phyloP scores from a whole-genome alignment of 805 yeast genomes.

The Nakazawaea anatomiae region DNA sequence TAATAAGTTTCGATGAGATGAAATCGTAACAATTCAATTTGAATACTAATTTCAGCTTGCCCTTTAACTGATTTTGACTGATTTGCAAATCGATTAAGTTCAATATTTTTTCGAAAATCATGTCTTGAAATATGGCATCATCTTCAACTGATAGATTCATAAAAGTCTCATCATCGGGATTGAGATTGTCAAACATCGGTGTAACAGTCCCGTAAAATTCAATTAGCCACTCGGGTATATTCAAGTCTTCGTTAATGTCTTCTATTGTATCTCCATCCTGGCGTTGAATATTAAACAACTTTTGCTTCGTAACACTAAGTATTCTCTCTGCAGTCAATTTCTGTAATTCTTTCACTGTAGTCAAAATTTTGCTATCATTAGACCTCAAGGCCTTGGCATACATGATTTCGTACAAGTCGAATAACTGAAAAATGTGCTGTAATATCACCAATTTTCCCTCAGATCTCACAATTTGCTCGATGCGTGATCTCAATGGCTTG shows the following conservation, averaged over 20 bases:
- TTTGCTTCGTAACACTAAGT: constrained; percentile 31
- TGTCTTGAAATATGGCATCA: constrained; percentile 29
- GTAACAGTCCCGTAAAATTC: constrained; percentile 59
- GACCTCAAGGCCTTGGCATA: constrained; percentile 38
- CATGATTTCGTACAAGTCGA: constrained; percentile 69
- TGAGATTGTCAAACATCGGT: constrained; percentile 44
- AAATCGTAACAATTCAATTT: constrained; percentile 57
- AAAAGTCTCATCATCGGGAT: constrained; percentile 27
- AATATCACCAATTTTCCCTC: constrained; percentile 54
- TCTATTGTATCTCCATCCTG: constrained; percentile 22
- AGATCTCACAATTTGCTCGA: constrained; percentile 63
- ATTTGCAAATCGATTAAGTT: constrained; percentile 31
- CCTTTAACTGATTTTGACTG: constrained; percentile 18
- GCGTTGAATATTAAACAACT: constrained; percentile 19
- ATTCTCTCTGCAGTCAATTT: constrained; percentile 31
- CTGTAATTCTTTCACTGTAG: constrained; percentile 21
- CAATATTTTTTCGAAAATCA: constrained; percentile 43
- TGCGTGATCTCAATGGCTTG: constrained; percentile 53
- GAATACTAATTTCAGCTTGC: constrained; percentile 33
- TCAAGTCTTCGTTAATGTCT: constrained; percentile 44
- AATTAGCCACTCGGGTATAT: constrained; percentile 80
- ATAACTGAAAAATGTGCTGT: constrained; percentile 52
- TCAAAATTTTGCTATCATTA: not conserved
- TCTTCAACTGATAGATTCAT: constrained; percentile 33
- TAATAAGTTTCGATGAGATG: constrained; percentile 46